Percentiles rank a stretch among this genome's conserved stretches.
Evolutionary conservation across 371 early-diverging fungal genomes (phyloP).

Genomic region (Haplosporangium sp.): DNA sequence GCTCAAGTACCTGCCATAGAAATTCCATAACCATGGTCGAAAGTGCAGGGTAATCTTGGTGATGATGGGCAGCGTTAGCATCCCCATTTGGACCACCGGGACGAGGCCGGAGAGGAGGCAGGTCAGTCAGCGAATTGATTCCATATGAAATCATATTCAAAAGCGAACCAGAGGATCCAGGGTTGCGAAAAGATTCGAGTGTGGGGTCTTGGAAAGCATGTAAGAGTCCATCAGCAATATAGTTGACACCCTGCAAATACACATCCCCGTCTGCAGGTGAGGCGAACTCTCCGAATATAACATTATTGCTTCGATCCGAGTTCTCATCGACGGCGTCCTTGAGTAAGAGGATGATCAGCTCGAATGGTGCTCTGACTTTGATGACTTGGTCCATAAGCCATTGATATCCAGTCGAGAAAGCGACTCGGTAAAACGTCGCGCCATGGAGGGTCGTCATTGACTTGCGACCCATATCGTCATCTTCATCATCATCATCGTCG

Average conservation of each 20-base stretch:
- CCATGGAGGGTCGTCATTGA: background rate
- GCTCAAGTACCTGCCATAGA: conserved; percentile 50
- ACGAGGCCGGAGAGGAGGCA: conserved; percentile 35
- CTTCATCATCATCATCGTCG: conserved; percentile 9
- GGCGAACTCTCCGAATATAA: conserved; percentile 50
- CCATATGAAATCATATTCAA: conserved; percentile 55
- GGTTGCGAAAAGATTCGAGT: conserved; percentile 52
- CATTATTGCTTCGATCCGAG: conserved; percentile 37
- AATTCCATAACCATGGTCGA: conserved; percentile 52
- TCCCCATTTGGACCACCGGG: conserved; percentile 12
- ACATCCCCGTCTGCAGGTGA: conserved; percentile 33
- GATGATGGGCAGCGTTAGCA: conserved; percentile 18
- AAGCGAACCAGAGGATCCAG: conserved; percentile 51
- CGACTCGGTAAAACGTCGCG: conserved; percentile 40
- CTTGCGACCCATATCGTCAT: background rate
- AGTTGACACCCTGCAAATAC: conserved; percentile 47
- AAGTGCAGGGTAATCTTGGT: conserved; percentile 46
- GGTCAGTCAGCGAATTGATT: conserved; percentile 47
- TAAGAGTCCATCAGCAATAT: conserved; percentile 47
- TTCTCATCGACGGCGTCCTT: conserved; percentile 53
- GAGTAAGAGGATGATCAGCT: conserved; percentile 47
- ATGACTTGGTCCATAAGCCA: conserved; percentile 53
- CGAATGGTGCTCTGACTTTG: conserved; percentile 50
- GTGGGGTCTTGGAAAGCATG: conserved; percentile 54
- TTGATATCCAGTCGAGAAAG: conserved; percentile 47